A percentile compares a stretch with the other conserved stretches of the same genome.
Conservation (phyloP, 495 filamentous ascomycete species). For the Pseudomonodictys pantanalensis region DNA sequence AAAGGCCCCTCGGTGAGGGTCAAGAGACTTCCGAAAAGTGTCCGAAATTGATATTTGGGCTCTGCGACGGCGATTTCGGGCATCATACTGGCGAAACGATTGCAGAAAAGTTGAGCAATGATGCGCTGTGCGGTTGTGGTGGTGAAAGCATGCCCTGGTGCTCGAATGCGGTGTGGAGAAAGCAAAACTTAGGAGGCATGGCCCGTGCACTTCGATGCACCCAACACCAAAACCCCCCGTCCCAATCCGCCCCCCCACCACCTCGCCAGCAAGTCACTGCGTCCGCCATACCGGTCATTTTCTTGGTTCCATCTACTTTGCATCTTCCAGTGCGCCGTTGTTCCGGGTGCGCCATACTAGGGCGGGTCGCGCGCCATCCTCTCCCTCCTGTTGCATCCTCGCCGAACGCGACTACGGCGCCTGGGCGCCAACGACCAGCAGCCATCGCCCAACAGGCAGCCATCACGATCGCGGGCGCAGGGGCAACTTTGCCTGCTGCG, state of each 20-base stretch:
- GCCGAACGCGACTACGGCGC: not conserved
- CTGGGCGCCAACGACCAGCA: not conserved
- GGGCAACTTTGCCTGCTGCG: not conserved
- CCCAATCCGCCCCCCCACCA: no score
- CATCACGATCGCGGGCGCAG: not conserved
- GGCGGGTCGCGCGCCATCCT: conserved; percentile 16
- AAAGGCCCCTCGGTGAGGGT: conserved; percentile 3
- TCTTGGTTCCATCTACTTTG: no score
- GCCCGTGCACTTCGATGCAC: no score
- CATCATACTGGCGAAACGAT: not conserved
- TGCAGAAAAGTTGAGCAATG: not conserved
- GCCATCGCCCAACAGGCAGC: not conserved
- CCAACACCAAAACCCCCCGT: no score
- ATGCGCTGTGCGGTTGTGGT: not conserved
- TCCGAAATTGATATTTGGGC: not conserved
- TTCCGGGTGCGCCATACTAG: no score
- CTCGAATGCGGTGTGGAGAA: not conserved
- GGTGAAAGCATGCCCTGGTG: not conserved
- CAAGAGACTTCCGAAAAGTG: conserved; percentile 11
- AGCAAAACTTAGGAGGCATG: no score
- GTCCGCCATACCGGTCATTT: not conserved
- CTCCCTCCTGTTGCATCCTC: no score
- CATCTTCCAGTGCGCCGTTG: no score
- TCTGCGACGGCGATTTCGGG: not conserved
- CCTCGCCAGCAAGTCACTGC: no score